Conservation (phyloP, 768 basidiomycete species). For the Tylopilus plumbeoviolaceoides region DNA sequence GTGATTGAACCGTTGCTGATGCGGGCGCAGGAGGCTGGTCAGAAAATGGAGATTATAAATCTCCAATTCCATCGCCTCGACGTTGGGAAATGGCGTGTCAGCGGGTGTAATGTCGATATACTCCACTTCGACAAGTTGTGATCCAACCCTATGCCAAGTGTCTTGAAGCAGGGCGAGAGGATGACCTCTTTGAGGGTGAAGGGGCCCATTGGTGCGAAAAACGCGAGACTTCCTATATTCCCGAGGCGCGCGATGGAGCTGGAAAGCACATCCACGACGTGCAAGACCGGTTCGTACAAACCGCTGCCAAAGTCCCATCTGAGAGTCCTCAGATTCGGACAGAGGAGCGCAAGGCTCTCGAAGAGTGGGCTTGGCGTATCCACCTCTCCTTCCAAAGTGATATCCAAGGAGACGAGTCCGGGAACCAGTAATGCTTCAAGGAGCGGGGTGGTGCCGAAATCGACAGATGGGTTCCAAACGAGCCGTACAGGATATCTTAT, state of each 20-base stretch:
- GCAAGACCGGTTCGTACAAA: not conserved
- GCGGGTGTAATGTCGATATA: not conserved
- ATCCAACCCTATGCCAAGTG: not conserved
- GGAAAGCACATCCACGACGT: not conserved
- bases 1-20: not conserved
- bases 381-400: not conserved
- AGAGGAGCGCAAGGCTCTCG: not conserved
- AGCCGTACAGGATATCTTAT: too few species aligned
- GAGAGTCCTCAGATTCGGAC: not conserved
- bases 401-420: not conserved
- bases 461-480: not conserved
- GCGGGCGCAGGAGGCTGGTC: not conserved
- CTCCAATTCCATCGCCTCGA: not conserved
- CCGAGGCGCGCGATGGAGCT: not conserved
- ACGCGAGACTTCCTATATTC: not conserved
- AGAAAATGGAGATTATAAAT: not conserved
- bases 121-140: not conserved
- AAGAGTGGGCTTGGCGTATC: not conserved
- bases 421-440: not conserved
- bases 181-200: not conserved
- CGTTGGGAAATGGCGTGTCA: not conserved
- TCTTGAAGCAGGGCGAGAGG: not conserved
- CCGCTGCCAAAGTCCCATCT: not conserved
- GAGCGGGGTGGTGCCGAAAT: not conserved
- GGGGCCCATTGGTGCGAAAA: not conserved